These are phyloP conservation scores for Aspergillus hancockii DNA, from an alignment of 495 filamentous ascomycete genomes.

Conservation along the genomic window DNA sequence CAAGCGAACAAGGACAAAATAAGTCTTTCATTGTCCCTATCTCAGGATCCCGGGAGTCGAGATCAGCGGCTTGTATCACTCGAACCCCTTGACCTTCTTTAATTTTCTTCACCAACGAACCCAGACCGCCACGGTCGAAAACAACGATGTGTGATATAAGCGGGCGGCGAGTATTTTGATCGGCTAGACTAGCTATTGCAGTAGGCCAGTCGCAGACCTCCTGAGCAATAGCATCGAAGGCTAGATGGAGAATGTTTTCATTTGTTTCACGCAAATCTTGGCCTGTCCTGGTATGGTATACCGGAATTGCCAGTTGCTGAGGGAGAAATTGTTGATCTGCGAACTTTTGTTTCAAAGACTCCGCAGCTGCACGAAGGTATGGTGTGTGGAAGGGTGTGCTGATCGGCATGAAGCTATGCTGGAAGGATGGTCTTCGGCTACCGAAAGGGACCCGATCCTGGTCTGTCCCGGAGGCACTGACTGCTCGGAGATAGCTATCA, in stretches of 20 bases:
- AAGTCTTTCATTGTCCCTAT: constrained; percentile 23
- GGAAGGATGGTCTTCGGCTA: constrained; percentile 21
- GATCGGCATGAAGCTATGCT: constrained; percentile 29
- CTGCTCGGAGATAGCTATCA: constrained; percentile 11
- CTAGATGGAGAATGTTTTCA: constrained; percentile 20
- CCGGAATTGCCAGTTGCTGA: constrained; percentile 29
- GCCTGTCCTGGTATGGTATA: constrained; percentile 37
- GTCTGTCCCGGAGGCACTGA: constrained; percentile 14
- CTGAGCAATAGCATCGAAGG: constrained; percentile 29
- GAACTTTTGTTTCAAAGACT: constrained; percentile 20
- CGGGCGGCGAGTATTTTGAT: neutral
- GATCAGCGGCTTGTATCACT: constrained; percentile 18
- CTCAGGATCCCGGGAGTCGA: constrained; percentile 20
- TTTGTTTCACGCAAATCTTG: constrained; percentile 21
- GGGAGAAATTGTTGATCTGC: constrained; percentile 14
- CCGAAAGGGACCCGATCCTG: constrained; percentile 25
- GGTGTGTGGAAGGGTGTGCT: constrained; percentile 37
- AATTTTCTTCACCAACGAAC: constrained; percentile 13
- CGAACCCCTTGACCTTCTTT: constrained; percentile 21
- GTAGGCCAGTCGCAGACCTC: constrained; percentile 20
- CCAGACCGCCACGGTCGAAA: constrained; percentile 23
- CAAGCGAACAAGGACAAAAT: constrained; percentile 16
- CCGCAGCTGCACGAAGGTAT: constrained; percentile 26
- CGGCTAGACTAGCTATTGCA: constrained; percentile 2
- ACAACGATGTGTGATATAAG: constrained; percentile 21